Conservation (phyloP, 2,329 filamentous ascomycete species). For the Pseudogymnoascus sp. region DNA sequence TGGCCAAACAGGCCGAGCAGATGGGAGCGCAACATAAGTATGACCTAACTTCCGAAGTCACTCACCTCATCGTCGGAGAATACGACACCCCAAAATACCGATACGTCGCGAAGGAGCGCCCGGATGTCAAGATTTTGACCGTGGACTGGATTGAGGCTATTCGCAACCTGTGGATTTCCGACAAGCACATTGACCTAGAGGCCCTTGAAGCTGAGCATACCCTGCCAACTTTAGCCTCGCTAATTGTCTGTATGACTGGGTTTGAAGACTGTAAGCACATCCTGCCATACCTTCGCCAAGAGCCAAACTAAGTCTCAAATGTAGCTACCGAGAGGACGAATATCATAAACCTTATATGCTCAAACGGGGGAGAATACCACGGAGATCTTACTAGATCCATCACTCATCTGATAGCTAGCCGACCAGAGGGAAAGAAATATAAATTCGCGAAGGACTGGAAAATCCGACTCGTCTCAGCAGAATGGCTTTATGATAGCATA, state of each 20-base stretch:
- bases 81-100: conserved; percentile 89
- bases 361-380: conserved; percentile 73
- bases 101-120: conserved; percentile 83
- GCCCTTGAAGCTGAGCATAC: conserved; percentile 59
- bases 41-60: conserved; percentile 92
- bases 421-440: conserved; percentile 82
- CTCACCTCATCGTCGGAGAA: conserved; percentile 85
- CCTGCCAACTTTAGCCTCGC: conserved; percentile 54
- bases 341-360: conserved; percentile 57
- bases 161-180: conserved; percentile 70
- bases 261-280: conserved; percentile 60
- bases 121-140: conserved; percentile 75
- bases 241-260: conserved; percentile 62
- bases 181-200: conserved; percentile 64
- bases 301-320: conserved; percentile 22
- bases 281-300: conserved; percentile 9
- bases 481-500: conserved; percentile 80
- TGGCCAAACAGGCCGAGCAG: conserved; percentile 59
- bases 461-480: conserved; percentile 67
- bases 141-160: conserved; percentile 81
- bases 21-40: conserved; percentile 84
- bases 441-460: conserved; percentile 76
- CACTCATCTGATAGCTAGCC: conserved; percentile 77
- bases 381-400: conserved; percentile 79
- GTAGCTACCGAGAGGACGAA: conserved; percentile 57